Base-by-base conservation (phyloP, 2,329 filamentous ascomycete species). In the Aureobasidium sp. region DNA sequence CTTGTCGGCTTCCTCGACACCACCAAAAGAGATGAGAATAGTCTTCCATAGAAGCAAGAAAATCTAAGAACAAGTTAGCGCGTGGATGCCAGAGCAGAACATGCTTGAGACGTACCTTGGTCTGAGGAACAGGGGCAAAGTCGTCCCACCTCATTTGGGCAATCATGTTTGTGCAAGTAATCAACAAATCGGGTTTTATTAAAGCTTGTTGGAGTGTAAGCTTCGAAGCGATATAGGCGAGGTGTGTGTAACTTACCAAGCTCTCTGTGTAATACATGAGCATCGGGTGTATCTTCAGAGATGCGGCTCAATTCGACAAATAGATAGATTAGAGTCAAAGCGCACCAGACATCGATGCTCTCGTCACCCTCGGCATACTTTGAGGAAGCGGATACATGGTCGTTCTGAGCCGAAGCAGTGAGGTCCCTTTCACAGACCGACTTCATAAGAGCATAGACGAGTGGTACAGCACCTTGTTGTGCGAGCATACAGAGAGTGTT, bases 21-120 rank as follows among this genome's bases (percentile, higher is more conserved):
- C 90, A 29, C 94, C 94, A 72, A 97, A 94, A 1, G 89, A 82
- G 2, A 97, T 82, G 17, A 97, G 78, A 9, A 96, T 84, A 0
- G 90, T 87, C 76, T 99, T 99, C 93, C 94, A 97, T 53, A 95
- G 84, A 1, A 97, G 79, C 8, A 97, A 79, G 60, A 96, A 85
- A 44, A 94, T 84, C 82, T 88, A 68, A 11, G 14, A 9, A 9
- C 9, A 31, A 36, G 62, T 76, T 48, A 74, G 68, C 48, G 39
- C 17, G n/a, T 14, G 29, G 9, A 12, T 20, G 2, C 2, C 1
- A 20, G 17, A 29, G 5, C 29, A 11, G 4, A 1, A 11, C 34
- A 17, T n/a, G 29, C 12, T 27, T 29, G 58, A 31, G 57, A 63
- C 62, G 64, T 68, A 74, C 72, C 65, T 76, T 77, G 20, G 65